Evolutionary conservation across 306 rosid species (phyloP).

Genomic region (Amphicarpaea edgeworthii): DNA sequence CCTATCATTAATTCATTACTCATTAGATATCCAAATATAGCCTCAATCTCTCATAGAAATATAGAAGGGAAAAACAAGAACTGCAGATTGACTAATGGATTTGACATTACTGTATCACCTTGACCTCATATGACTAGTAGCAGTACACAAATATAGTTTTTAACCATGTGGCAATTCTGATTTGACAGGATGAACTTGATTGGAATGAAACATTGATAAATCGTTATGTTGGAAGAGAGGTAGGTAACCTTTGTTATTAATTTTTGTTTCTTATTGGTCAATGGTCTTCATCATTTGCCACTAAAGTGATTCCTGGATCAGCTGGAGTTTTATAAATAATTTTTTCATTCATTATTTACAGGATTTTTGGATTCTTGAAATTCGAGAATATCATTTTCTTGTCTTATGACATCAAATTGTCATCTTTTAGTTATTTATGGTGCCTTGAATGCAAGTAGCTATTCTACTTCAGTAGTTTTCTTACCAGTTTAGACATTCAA

Average conservation of each 20-base stretch:
- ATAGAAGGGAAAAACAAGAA: conserved; percentile 26
- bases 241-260: conserved; percentile 30
- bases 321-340: not conserved
- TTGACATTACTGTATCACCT: not conserved
- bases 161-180: conserved; percentile 33
- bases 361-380: conserved; percentile 34
- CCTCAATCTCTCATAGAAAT: conserved; percentile 21
- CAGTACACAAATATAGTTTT: not conserved
- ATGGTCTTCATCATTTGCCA: not conserved
- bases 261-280: conserved; percentile 24
- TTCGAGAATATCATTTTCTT: not conserved
- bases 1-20: not conserved
- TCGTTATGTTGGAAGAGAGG: conserved; percentile 91
- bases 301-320: conserved; percentile 19
- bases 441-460: conserved; percentile 29
- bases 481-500: conserved; percentile 7
- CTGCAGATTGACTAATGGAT: conserved; percentile 14
- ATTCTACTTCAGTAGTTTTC: conserved; percentile 12
- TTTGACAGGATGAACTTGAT: conserved; percentile 82
- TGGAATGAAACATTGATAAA: conserved; percentile 82
- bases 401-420: not conserved
- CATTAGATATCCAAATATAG: not conserved
- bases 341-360: not conserved
- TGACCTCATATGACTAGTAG: conserved; percentile 4
- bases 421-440: conserved; percentile 3